Evolutionary conservation across 495 filamentous ascomycete genomes (phyloP).

Genomic region (Podospora comata): DNA sequence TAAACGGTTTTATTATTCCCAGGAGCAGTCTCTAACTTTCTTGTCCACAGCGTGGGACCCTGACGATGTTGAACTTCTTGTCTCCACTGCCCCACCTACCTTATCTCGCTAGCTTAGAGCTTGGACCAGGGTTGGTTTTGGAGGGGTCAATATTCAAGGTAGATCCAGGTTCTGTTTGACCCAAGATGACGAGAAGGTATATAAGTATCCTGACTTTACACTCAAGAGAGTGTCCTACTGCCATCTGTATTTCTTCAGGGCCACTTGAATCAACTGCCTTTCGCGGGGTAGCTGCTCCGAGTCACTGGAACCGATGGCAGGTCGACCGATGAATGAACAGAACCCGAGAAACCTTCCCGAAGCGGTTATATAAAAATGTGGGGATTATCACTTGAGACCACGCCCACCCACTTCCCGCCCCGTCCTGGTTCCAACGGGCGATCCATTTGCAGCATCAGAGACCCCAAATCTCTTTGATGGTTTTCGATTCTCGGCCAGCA

Average conservation of each 20-base stretch:
- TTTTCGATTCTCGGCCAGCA: not conserved
- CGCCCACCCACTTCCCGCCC: not conserved
- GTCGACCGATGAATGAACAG: not conserved
- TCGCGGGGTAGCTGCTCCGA: not conserved
- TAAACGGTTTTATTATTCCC: no score
- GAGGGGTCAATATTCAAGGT: not conserved
- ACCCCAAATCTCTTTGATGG: slow-evolving; percentile 4
- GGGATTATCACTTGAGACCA: not conserved
- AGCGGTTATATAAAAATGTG: slow-evolving; percentile 8
- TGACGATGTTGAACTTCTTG: not conserved
- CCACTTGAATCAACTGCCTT: not conserved
- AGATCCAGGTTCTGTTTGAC: not conserved
- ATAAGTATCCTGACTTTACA: no score
- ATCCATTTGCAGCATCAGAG: slow-evolving; percentile 1
- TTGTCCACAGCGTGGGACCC: not conserved
- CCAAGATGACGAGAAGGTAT: no score
- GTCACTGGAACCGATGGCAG: not conserved
- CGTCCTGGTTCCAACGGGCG: not conserved
- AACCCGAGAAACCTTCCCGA: slow-evolving; percentile 3
- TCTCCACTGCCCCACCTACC: not conserved
- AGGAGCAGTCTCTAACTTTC: no score
- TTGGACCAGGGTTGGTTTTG: not conserved
- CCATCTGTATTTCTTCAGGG: not conserved
- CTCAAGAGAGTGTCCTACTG: no score
- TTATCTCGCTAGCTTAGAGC: slow-evolving; percentile 11